phyloP scores from a whole-genome alignment of 2,329 filamentous ascomycete species.

The Cladosporium sp. region DNA sequence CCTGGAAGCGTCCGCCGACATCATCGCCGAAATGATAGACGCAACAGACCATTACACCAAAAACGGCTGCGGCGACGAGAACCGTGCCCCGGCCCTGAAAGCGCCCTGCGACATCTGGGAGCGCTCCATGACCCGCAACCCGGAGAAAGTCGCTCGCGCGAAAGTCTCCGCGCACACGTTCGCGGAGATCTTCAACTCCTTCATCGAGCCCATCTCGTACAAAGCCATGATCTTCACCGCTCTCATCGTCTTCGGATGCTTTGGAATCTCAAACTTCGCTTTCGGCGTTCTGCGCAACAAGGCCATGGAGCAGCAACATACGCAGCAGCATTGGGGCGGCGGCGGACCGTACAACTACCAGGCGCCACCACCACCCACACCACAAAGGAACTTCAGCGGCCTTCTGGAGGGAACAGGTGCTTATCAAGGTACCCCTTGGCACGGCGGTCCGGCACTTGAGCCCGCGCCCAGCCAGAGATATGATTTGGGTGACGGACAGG shows the following conservation, averaged over 20 bases:
- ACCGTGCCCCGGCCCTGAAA: conserved; percentile 68
- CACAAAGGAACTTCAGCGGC: conserved; percentile 30
- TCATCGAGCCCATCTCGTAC: conserved; percentile 83
- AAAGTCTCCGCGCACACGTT: conserved; percentile 82
- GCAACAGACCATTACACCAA: conserved; percentile 70
- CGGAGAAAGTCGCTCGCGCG: conserved; percentile 70
- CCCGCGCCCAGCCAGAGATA: conserved; percentile 29
- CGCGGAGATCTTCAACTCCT: conserved; percentile 88
- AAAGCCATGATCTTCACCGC: conserved; percentile 65
- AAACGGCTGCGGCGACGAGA: conserved; percentile 68
- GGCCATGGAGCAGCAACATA: conserved; percentile 22
- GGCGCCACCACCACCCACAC: conserved; percentile 31
- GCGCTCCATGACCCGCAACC: conserved; percentile 80
- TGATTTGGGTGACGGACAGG: conserved; percentile 28
- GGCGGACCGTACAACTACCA: conserved; percentile 5
- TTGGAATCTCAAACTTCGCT: conserved; percentile 57
- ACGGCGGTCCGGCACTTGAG: conserved; percentile 24
- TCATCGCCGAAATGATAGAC: conserved; percentile 67
- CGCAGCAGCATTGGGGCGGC: conserved; percentile 15
- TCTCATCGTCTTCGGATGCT: conserved; percentile 47
- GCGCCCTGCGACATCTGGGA: conserved; percentile 75
- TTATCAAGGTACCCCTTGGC: conserved; percentile 28
- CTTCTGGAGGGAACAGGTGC: conserved; percentile 14
- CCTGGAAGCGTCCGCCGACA: conserved; percentile 58
- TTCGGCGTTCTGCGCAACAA: conserved; percentile 53